A percentile compares a stretch with the other conserved stretches of the same genome.
phyloP scores from a whole-genome alignment of 805 yeast genomes.

The Ogataea pilisensis region DNA sequence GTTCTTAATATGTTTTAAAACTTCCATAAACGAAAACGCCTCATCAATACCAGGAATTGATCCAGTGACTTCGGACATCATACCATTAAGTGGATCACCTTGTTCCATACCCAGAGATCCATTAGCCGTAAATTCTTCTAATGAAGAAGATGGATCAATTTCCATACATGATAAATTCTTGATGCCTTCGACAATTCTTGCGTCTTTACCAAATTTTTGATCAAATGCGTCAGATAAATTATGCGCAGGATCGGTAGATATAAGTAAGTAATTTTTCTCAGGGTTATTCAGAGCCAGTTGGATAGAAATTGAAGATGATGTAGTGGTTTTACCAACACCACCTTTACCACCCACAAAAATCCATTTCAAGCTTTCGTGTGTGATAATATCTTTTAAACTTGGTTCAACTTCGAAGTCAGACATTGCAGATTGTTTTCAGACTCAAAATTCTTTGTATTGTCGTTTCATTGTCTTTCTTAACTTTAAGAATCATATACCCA shows the following conservation, averaged over 20 bases:
- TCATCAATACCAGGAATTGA: slow-evolving; percentile 98
- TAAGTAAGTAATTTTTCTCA: slow-evolving; percentile 72
- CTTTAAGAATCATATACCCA: too few relatives aligned
- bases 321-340: slow-evolving; percentile 98
- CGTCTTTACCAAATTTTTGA: slow-evolving; percentile 96
- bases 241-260: slow-evolving; percentile 98
- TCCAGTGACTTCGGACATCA: slow-evolving; percentile 88
- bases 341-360: slow-evolving; percentile 99
- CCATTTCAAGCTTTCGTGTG: slow-evolving; percentile 79
- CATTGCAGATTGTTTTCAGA: too few relatives aligned
- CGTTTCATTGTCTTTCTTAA: too few relatives aligned
- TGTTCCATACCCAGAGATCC: slow-evolving; percentile 40
- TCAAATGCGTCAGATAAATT: slow-evolving; percentile 97
- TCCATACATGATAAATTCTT: slow-evolving; percentile 94
- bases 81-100: slow-evolving; percentile 59
- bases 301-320: slow-evolving; percentile 91
- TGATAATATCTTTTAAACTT: slow-evolving; percentile 59
- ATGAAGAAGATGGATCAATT: slow-evolving; percentile 91
- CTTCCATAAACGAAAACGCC: slow-evolving; percentile 97
- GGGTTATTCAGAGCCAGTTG: slow-evolving; percentile 87
- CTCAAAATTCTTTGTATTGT: too few relatives aligned
- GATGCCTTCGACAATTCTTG: slow-evolving; percentile 88
- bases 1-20: slow-evolving; percentile 88
- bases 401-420: slow-evolving; percentile 64
- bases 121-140: slow-evolving; percentile 67